Evolutionary conservation across 1,284 basidiomycete genomes (phyloP), one percentile per base, ranked within the genome.

Genomic region (Xanthoconium separans): DNA sequence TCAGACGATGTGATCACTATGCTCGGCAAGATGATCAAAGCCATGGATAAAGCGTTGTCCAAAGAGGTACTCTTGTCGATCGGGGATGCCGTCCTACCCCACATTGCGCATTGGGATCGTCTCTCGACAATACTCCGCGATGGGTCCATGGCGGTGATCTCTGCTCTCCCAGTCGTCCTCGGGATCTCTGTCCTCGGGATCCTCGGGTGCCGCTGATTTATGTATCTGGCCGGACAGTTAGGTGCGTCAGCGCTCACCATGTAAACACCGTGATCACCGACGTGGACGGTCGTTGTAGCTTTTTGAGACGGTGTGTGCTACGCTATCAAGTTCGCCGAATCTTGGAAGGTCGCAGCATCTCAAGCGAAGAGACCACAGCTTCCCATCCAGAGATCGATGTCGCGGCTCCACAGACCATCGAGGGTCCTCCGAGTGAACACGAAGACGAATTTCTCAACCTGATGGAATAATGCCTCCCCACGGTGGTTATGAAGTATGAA

Each of bases 31-130:
- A n/a, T n/a, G n/a, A n/a, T n/a, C n/a, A n/a, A n/a, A n/a, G n/a
- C n/a, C n/a, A n/a, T n/a, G n/a, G n/a, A n/a, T n/a, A n/a, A n/a
- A n/a, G n/a, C n/a, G n/a, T n/a, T n/a, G n/a, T n/a, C n/a, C n/a
- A n/a, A n/a, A n/a, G n/a, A n/a, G n/a, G n/a, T n/a, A n/a, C n/a
- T n/a, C n/a, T n/a, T n/a, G n/a, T n/a, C n/a, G n/a, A n/a, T n/a
- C n/a, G n/a, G n/a, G n/a, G 62, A 61, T 10, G 11, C 50, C 2
- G 41, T 63, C 13, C 42, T 58, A 7, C 62, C 62, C 2, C 57
- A 63, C 10, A 51, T 63, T 29, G 6, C 29, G 8, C 61, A 63
- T 15, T 59, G 61, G 61, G 16, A 58, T 16, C 48, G 54, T 16
- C 59, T 63, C 13, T 15, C 33, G 8, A 34, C 31, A 4, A 3